Evolutionary conservation across 2,329 filamentous ascomycete genomes (phyloP).

Genomic region (Phoma sp.): DNA sequence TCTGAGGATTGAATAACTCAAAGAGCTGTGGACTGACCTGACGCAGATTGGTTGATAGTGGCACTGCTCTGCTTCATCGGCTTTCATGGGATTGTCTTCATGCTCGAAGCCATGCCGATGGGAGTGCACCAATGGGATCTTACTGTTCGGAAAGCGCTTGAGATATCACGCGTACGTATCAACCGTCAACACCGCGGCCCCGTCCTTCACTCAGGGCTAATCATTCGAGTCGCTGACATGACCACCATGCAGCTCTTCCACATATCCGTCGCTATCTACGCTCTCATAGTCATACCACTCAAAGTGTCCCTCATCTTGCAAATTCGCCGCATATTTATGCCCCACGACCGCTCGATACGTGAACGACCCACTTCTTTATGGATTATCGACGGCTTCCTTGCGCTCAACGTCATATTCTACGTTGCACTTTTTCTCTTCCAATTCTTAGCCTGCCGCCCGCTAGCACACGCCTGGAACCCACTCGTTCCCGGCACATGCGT

Average conservation of each 20-base stretch:
- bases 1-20: too few species aligned
- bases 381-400: conserved; percentile 18
- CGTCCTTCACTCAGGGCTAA: neutral
- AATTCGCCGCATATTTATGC: conserved; percentile 25
- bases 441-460: conserved; percentile 25
- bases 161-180: conserved; percentile 12
- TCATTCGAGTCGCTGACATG: neutral
- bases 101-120: conserved; percentile 12
- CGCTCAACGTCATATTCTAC: conserved; percentile 25
- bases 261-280: conserved; percentile 18
- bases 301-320: conserved; percentile 29
- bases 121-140: conserved; percentile 22
- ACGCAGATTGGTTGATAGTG: conserved; percentile 16
- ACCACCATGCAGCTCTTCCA: conserved; percentile 17
- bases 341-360: conserved; percentile 3
- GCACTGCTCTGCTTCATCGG: conserved; percentile 15
- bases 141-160: conserved; percentile 13
- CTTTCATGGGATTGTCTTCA: conserved; percentile 17
- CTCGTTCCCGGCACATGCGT: conserved; percentile 17
- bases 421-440: conserved; percentile 23
- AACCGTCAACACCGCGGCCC: neutral
- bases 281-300: conserved; percentile 18
- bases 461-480: conserved; percentile 23
- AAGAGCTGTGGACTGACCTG: neutral
- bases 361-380: conserved; percentile 4